phyloP scores from a whole-genome alignment of 805 yeast species.

The Phaffomyces opuntiae region DNA sequence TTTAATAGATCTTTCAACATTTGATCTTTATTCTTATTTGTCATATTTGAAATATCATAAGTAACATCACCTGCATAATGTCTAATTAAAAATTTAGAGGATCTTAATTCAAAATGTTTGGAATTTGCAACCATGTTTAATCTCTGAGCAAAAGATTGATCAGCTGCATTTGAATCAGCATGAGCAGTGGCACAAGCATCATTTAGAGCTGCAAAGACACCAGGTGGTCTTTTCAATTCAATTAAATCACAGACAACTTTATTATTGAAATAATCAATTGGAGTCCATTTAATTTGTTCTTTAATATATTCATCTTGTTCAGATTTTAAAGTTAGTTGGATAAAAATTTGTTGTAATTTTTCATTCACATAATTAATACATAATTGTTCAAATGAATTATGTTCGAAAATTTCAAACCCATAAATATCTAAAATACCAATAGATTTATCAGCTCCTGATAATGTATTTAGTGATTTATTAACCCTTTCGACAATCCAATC shows the following conservation, averaged over 20 bases:
- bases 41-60: slow-evolving; percentile 82
- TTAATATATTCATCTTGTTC: slow-evolving; percentile 97
- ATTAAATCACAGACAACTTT: slow-evolving; percentile 94
- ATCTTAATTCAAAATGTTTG: slow-evolving; percentile 84
- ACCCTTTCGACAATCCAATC: slow-evolving; percentile 96
- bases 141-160: slow-evolving; percentile 90
- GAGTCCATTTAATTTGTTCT: slow-evolving; percentile 96
- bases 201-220: slow-evolving; percentile 90
- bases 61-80: slow-evolving; percentile 99
- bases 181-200: slow-evolving; percentile 98
- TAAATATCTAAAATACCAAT: slow-evolving; percentile 93
- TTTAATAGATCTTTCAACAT: slow-evolving; percentile 83
- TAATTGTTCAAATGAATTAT: slow-evolving; percentile 89
- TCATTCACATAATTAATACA: slow-evolving; percentile 96
- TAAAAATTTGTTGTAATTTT: slow-evolving; percentile 92
- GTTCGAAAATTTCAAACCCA: slow-evolving; percentile 94
- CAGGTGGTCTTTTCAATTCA: slow-evolving; percentile 92
- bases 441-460: slow-evolving; percentile 50
- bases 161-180: slow-evolving; percentile 95
- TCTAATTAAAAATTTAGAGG: slow-evolving; percentile 79
- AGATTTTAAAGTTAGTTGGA: slow-evolving; percentile 89
- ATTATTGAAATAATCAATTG: slow-evolving; percentile 93
- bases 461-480: slow-evolving; percentile 62
- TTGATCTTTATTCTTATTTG: slow-evolving; percentile 95
- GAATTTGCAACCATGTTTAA: slow-evolving; percentile 75